These are phyloP conservation scores for Sesbania bispinosa DNA, from an alignment of 306 rosid species.

Conservation along the genomic window DNA sequence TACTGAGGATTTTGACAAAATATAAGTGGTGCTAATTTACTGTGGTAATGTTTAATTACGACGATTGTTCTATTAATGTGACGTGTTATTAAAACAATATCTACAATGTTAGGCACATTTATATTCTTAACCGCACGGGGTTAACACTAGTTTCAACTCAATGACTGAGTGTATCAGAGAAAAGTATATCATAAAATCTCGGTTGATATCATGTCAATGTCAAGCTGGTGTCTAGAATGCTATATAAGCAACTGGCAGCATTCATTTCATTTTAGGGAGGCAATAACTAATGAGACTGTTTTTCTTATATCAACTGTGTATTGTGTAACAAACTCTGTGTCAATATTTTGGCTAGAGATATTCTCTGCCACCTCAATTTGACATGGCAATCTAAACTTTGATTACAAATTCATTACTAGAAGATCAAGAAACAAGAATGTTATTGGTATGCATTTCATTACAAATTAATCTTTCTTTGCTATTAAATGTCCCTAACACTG, in stretches of 20 bases:
- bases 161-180: not conserved
- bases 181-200: not conserved
- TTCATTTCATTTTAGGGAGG: not conserved
- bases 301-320: not conserved
- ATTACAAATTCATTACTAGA: not conserved
- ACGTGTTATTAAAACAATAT: too few relatives aligned
- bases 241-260: not conserved
- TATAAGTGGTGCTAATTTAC: too few relatives aligned
- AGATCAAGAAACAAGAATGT: not conserved
- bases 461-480: not conserved
- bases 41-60: too few relatives aligned
- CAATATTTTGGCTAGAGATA: not conserved
- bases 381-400: not conserved
- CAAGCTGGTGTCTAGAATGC: not conserved
- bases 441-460: not conserved
- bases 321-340: not conserved
- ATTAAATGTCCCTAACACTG: slow-evolving; percentile 1
- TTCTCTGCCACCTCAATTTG: not conserved
- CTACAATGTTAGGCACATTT: too few relatives aligned
- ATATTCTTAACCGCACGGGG: too few relatives aligned
- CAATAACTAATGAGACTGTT: not conserved
- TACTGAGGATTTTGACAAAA: too few relatives aligned
- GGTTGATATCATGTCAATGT: not conserved
- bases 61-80: too few relatives aligned
- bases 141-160: not conserved